Conservation (phyloP, 257 asterid species). For the Datura wrightii region DNA sequence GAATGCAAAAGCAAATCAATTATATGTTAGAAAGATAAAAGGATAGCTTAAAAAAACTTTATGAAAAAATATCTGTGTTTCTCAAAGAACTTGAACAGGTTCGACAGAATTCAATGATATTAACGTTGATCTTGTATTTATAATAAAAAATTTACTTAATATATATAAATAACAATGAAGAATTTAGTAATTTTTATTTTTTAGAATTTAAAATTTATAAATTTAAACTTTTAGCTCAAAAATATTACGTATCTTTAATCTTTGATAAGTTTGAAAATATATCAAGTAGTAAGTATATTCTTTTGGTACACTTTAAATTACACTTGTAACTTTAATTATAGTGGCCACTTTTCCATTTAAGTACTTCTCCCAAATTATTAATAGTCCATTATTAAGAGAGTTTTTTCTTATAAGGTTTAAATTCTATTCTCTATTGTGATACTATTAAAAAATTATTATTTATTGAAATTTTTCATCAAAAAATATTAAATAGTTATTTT, state of each 20-base stretch:
- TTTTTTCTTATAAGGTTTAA: not conserved
- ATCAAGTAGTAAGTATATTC: not conserved
- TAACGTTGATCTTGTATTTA: not conserved
- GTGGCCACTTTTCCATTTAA: not conserved
- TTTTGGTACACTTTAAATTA: constrained; percentile 27
- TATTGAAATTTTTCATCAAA: too few relatives aligned
- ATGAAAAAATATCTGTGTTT: not conserved
- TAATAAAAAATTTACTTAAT: too few relatives aligned
- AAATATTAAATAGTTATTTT: too few relatives aligned
- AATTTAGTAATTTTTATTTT: not conserved
- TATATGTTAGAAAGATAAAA: constrained; percentile 28
- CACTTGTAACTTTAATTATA: not conserved
- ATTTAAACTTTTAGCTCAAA: not conserved
- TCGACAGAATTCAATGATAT: not conserved
- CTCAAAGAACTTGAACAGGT: not conserved
- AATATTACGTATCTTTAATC: not conserved
- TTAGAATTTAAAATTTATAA: not conserved
- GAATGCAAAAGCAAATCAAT: constrained; percentile 30
- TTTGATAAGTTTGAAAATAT: constrained; percentile 13
- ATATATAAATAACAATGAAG: not conserved
- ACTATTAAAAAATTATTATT: too few relatives aligned
- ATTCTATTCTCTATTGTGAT: not conserved
- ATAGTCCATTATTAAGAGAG: not conserved
- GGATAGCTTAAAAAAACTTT: not conserved
- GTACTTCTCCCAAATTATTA: not conserved